Base-by-base conservation (phyloP, 306 rosid species). In the Acacia confusa region DNA sequence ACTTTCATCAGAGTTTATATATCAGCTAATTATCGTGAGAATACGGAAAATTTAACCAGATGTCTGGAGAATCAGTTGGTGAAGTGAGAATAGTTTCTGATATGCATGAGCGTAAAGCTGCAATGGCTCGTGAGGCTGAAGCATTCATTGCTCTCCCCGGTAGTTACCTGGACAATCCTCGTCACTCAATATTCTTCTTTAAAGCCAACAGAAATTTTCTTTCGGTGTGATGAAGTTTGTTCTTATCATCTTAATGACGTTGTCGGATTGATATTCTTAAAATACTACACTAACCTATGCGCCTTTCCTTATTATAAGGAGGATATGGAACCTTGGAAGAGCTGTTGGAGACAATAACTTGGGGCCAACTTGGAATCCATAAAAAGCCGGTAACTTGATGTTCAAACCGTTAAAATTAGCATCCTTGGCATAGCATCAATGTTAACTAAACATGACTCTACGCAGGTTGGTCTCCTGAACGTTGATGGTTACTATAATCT, bases 271-370 rank as follows among this genome's bases (percentile, higher is more conserved):
- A 40, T 45, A 15, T 58, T 19, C 41, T 77, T n/a, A 5, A 36
- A 55, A 24, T 55, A 36, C 36, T 36, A 5, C 16, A 11, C 34
- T 45, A 20, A 41, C 13, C 73, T 58, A 28, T 36, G 6, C 73
- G 71, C 48, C 69, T 45, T 36, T 77, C 25, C 32, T 32, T 47
- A 52, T 57, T 41, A 61, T 53, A 76, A 94, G 98, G 98, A 87
- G 98, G 98, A 79, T 91, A 92, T 80, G 96, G 97, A 88, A 94
- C 97, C 24, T 88, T 94, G 97, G 97, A 94, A 82, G 98, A 94
- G 84, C 87, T 90, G 79, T 32, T 92, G 88, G 97, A 92, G 91
- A 92, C 91, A 88, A 92, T 94, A 85, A 88, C 98, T 43, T 94
- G 96, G 97, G 90, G 94, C 45, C 98, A 92, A 80, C 96, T 94